Evolutionary conservation across 805 yeast species (phyloP).

Genomic region (Candida boidinii): DNA sequence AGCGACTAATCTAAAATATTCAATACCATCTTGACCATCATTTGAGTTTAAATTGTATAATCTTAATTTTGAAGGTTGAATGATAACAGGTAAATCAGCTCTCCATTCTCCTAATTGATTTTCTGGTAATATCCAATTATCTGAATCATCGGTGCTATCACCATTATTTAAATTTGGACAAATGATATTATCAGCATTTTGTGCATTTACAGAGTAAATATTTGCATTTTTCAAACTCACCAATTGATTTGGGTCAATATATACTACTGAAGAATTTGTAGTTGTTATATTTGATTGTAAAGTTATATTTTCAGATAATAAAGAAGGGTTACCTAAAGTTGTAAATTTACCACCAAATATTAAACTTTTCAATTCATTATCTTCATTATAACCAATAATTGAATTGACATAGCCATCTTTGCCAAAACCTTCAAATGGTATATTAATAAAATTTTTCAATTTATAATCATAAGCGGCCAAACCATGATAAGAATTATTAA

Average conservation of each 20-base stretch:
- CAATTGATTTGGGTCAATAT: slow-evolving; percentile 46
- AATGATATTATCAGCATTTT: slow-evolving; percentile 29
- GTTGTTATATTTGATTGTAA: slow-evolving; percentile 19
- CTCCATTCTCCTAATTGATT: slow-evolving; percentile 56
- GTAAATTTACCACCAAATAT: slow-evolving; percentile 75
- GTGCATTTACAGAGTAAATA: slow-evolving; percentile 36
- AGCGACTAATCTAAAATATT: slow-evolving; percentile 64
- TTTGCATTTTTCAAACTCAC: slow-evolving; percentile 51
- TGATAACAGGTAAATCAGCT: slow-evolving; percentile 45
- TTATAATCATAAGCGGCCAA: slow-evolving; percentile 56
- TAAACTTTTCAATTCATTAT: slow-evolving; percentile 37
- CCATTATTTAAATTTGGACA: slow-evolving; percentile 67
- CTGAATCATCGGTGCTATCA: slow-evolving; percentile 17
- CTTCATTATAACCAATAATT: slow-evolving; percentile 37
- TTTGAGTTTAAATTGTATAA: slow-evolving; percentile 62
- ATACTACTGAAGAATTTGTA: slow-evolving; percentile 24
- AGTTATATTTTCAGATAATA: slow-evolving; percentile 27
- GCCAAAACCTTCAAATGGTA: slow-evolving; percentile 76
- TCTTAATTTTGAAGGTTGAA: slow-evolving; percentile 65
- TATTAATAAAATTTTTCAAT: slow-evolving; percentile 28
- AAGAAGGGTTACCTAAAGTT: slow-evolving; percentile 45
- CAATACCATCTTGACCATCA: slow-evolving; percentile 33
- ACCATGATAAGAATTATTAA: slow-evolving; percentile 32
- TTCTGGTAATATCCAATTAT: slow-evolving; percentile 45
- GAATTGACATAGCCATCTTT: slow-evolving; percentile 49